Evolutionary conservation across 306 rosid species (phyloP), one percentile per base, ranked within the genome.

Genomic region (Astragalus membranaceus): DNA sequence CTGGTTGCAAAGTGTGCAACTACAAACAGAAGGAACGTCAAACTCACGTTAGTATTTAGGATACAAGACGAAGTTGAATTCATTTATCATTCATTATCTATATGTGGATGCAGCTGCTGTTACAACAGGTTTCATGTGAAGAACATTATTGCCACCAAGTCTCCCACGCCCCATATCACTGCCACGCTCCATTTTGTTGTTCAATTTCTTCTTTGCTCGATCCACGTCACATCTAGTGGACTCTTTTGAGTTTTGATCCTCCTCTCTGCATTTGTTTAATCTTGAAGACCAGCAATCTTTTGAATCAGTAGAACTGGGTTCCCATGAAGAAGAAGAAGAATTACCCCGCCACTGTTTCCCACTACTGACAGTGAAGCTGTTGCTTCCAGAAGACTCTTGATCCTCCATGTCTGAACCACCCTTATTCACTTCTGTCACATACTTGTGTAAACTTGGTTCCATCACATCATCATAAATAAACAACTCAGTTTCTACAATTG

Each of bases 391-490:
- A 48, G 96, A 87, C 76, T 87, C 96, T 60, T 87, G 92, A 33
- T 85, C 90, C 64, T 93, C 96, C 83, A 78, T 74, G 58, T 86
- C 96, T 49, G 46, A 79, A 43, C 59, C 78, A 49, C 75, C 65
- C 17, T 84, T 75, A 36, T 72, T 82, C 65, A 93, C 84, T 26
- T 26, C 30, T 7, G 98, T 93, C 78, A 87, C 90, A 46, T 88
- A 93, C 81, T 84, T 93, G 17, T 93, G 98, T 64, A 93, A 85
- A 73, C 97, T 90, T 1, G 96, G 90, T 77, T 90, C 87, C 74
- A 68, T 79, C 64, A 88, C 76, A 70, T 93, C 97, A 66, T 93
- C 96, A 15, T 44, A 56, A 73, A 79, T 82, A 46, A 75, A 60
- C 44, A 86, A 81, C 84, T 90, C 92, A 5, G 92, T 82, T 83